Percentiles rank a stretch among this genome's conserved stretches.
These are phyloP conservation scores for Alternaria arbusti DNA, from an alignment of 2,329 filamentous ascomycete species.

Conservation along the genomic window DNA sequence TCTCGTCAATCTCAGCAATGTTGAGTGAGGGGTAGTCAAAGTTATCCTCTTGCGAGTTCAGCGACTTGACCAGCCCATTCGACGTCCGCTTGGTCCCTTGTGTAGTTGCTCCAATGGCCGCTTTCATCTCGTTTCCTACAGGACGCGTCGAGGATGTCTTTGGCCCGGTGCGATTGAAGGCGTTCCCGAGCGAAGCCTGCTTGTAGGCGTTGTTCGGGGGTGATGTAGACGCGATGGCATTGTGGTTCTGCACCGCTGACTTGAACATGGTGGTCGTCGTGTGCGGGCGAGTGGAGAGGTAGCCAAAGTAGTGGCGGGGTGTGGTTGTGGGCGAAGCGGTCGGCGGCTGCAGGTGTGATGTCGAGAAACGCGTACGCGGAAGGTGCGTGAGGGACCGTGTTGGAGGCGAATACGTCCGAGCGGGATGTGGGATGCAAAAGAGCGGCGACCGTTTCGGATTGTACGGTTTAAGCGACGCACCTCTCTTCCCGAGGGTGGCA, in stretches of 20 bases:
- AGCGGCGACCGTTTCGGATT: slow-evolving; percentile 26
- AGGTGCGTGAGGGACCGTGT: slow-evolving; percentile 16
- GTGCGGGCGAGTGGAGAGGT: slow-evolving; percentile 25
- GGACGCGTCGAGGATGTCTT: slow-evolving; percentile 37
- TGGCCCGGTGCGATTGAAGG: slow-evolving; percentile 47
- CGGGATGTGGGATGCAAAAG: slow-evolving; percentile 22
- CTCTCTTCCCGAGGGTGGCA: slow-evolving; percentile 30
- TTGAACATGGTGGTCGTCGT: slow-evolving; percentile 46
- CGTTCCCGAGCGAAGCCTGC: slow-evolving; percentile 47
- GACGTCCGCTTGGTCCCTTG: slow-evolving; percentile 54
- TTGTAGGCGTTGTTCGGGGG: slow-evolving; percentile 30
- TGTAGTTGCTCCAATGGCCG: slow-evolving; percentile 16
- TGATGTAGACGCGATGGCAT: slow-evolving; percentile 38
- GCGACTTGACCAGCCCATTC: slow-evolving; percentile 55
- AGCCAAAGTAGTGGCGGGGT: slow-evolving; percentile 18
- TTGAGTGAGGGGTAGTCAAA: slow-evolving; percentile 40
- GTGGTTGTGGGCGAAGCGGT: background rate
- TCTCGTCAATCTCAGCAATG: slow-evolving; percentile 30
- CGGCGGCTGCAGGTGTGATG: slow-evolving; percentile 5
- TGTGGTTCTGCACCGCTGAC: slow-evolving; percentile 49
- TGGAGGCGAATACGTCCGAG: slow-evolving; percentile 21
- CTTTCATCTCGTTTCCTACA: slow-evolving; percentile 43
- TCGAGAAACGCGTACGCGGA: slow-evolving; percentile 22
- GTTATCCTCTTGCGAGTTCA: slow-evolving; percentile 44
- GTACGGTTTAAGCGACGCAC: slow-evolving; percentile 45